Evolutionary conservation across 805 yeast genomes (phyloP), one percentile per base, ranked within the genome.

Genomic region (Saccharomycopsis sp.): DNA sequence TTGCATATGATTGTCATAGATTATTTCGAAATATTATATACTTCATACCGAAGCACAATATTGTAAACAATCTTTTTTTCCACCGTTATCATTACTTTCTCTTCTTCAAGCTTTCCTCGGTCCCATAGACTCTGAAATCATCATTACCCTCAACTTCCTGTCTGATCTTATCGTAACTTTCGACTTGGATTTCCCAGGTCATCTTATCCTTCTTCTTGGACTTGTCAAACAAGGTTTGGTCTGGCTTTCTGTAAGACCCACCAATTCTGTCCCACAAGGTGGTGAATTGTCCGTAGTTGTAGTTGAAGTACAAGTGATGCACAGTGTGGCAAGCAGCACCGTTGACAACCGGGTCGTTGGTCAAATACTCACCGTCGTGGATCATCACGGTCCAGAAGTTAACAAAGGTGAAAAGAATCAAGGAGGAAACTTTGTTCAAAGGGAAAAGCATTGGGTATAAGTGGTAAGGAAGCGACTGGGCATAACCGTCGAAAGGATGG

Each of bases 311-410:
- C 65, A 94, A 75, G 70, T 94, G 99, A 73, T 94, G 99, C 52
- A 92, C 84, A 1, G 99, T 91, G 75, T 94, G 99, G 73, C 98
- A 92, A 3, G 99, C 99, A 16, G 98, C 91, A 67, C 99, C 99
- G 73, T 94, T 94, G 64, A 94, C 87, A 59, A 90, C 81, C 4
- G 97, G 97, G 71, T 91, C 96, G 71, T 89, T 87, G 50, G 97
- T 87, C 77, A 92, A 72, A 72, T 91, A 94, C 70, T 91, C 94
- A 64, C 99, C 99, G 69, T 94, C 99, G 73, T 94, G 99, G 69
- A 94, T 94, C 94, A 92, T 87, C 50, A 94, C 96, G 14, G 99
- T 89, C 99, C 99, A 94, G 71, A 92, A 85, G 74, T 94, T 92
- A 63, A 94, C 97, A 73, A 91, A 86, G 0, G 92, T 84, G 76